Evolutionary conservation across 495 filamentous ascomycete species (phyloP), one percentile per base, ranked within the genome.

Genomic region (Penicillium daleae): DNA sequence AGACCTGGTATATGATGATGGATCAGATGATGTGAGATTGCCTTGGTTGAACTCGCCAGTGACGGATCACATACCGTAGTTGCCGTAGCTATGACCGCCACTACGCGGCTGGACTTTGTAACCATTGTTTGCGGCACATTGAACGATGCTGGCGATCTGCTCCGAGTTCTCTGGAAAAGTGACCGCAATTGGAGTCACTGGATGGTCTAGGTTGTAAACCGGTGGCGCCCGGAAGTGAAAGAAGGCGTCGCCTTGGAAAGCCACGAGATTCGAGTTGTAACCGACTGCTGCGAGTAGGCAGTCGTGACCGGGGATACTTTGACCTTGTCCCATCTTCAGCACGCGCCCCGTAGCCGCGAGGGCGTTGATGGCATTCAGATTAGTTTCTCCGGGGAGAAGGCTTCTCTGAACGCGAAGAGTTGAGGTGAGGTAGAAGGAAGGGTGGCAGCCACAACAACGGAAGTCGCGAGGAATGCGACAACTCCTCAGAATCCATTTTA

Each of bases 1-100:
- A 86, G 70, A 15, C 85, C 83, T 71, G 53, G 58, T 44, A 29
- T 32, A 24, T 35, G 7, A 54, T 13, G 22, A 17, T 10, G 70
- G 84, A 85, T 29, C 83, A 86, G 46, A 71, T 71, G 3, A 59
- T 50, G 26, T 17, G 29, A 17, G 21, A 6, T 24, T 31, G 21
- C n/a, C n/a, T n/a, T n/a, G n/a, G n/a, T n/a, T n/a, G n/a, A n/a
- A 24, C n/a, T 37, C 7, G 13, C 2, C 2, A 17, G 13, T 24
- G 6, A 39, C 31, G 21, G 37, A 6, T 54, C 29, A 58, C 57
- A 48, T 69, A 73, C 74, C 74, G 65, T 83, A 83, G 5, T 85
- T 87, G 2, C 79, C 86, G 74, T 89, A 92, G 15, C 87, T 90
- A 68, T 93, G 91, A 1, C 91, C 91, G 15, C 91, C 91, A 40